Evolutionary conservation across 495 filamentous ascomycete species (phyloP), one percentile per base, ranked within the genome.

Genomic region (Neurospora africana): DNA sequence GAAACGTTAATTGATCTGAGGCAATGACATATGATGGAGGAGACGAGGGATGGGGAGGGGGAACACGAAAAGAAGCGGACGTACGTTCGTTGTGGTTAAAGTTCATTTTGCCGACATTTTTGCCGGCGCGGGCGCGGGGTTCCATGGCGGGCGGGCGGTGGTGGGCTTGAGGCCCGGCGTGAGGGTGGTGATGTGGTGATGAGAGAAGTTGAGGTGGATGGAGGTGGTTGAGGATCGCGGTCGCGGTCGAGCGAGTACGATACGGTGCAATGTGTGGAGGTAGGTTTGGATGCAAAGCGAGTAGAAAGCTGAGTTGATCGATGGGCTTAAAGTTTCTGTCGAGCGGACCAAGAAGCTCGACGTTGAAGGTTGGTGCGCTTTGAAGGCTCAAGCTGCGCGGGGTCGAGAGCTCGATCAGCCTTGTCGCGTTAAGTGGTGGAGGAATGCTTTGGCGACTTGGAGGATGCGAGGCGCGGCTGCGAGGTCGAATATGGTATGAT

Each of bases 51-150:
- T 17, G 71, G 33, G 73, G 37, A 53, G 68, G n/a, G 69, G 44
- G 30, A 15, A n/a, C n/a, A n/a, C n/a, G n/a, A 43, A 44, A 35
- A 41, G 68, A 39, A 69, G 67, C 27, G 43, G 15, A 84, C 87
- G 33, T 85, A 97, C 94, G 85, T 77, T 98, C 94, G 80, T 86
- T 86, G 65, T 89, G 81, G 68, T 80, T 83, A 80, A 97, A 95
- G 80, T 95, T 96, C 85, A 93, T 91, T 78, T 96, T 93, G 75
- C 93, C 93, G 77, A 93, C 92, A 81, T 94, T 92, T 78, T 93
- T 90, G 74, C 89, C 91, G 73, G 89, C 90, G 76, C 92, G 89
- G 44, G 91, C 91, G 68, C 92, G 86, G 69, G 91, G 91, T 81
- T 94, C 92, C 79, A 91, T 88, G 73, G 69, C 43, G 70, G 65